A percentile compares a stretch with the other conserved stretches of the same genome.
Conservation (phyloP, 305 asterid genomes). For the Fraxinus latifolia region DNA sequence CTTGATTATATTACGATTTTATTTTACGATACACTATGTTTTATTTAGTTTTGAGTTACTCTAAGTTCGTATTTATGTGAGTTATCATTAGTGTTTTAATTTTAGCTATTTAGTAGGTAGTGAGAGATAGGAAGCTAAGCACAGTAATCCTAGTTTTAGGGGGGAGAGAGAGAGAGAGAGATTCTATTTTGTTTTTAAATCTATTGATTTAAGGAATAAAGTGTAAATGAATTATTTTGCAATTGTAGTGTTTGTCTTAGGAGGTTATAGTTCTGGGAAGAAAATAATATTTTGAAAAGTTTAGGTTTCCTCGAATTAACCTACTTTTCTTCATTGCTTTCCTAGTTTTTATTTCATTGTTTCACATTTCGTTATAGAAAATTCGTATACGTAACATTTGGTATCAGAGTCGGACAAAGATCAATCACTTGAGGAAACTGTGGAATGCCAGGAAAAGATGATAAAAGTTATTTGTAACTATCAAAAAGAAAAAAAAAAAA, state of each 20-base stretch:
- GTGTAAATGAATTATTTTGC: neutral
- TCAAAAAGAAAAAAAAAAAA: neutral
- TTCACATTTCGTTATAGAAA: neutral
- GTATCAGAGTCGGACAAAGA: neutral
- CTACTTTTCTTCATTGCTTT: neutral
- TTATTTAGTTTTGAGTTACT: neutral
- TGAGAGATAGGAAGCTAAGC: neutral
- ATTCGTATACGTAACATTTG: neutral
- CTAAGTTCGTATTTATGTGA: neutral
- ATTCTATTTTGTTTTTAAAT: neutral
- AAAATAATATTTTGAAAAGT: neutral
- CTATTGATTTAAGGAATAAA: neutral
- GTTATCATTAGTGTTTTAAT: no score
- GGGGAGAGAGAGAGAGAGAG: neutral
- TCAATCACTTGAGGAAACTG: neutral
- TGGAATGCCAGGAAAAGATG: neutral
- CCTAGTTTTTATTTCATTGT: neutral
- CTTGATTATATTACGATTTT: neutral
- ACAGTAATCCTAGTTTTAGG: neutral
- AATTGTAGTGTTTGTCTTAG: neutral
- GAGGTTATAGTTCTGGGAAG: neutral
- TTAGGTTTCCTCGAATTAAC: neutral
- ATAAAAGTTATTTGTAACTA: neutral
- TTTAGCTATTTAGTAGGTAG: neutral
- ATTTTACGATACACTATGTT: neutral